Percentiles rank a stretch among this genome's conserved stretches.
Conservation (phyloP, 495 filamentous ascomycete species). For the Trichoderma reesei region DNA sequence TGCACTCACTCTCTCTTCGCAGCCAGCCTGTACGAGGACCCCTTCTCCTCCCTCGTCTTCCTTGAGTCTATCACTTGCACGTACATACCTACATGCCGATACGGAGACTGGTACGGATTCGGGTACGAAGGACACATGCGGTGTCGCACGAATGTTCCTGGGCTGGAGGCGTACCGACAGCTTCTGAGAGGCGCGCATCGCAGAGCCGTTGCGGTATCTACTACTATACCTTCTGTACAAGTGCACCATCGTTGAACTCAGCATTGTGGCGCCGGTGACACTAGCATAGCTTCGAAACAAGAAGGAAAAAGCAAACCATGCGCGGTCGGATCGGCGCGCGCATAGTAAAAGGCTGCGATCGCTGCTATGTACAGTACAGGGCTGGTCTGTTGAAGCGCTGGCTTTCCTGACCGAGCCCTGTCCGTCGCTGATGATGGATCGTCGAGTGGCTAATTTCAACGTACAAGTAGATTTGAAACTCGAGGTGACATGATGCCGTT, state of each 20-base stretch:
- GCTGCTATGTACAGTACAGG: neutral
- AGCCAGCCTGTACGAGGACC: neutral
- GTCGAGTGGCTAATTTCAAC: neutral
- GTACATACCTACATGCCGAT: too few species aligned
- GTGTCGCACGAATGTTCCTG: neutral
- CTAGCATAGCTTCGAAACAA: neutral
- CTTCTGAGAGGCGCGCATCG: too few species aligned
- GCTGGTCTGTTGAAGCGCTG: neutral
- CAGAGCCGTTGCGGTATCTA: neutral
- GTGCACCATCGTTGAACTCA: neutral
- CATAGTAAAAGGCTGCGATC: neutral
- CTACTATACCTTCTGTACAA: too few species aligned
- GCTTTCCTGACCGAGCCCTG: neutral
- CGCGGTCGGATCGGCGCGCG: neutral
- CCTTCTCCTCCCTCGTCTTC: neutral
- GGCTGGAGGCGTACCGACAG: too few species aligned
- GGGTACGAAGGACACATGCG: neutral
- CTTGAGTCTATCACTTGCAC: neutral
- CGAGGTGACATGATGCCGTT: too few species aligned
- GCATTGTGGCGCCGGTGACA: neutral
- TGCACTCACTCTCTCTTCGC: neutral
- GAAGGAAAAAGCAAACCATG: neutral
- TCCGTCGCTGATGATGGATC: neutral
- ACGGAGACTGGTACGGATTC: neutral
- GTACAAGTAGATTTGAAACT: too few species aligned